Conservation (phyloP, 352 stramenopile species). For the Hyphochytrium catenoides region DNA sequence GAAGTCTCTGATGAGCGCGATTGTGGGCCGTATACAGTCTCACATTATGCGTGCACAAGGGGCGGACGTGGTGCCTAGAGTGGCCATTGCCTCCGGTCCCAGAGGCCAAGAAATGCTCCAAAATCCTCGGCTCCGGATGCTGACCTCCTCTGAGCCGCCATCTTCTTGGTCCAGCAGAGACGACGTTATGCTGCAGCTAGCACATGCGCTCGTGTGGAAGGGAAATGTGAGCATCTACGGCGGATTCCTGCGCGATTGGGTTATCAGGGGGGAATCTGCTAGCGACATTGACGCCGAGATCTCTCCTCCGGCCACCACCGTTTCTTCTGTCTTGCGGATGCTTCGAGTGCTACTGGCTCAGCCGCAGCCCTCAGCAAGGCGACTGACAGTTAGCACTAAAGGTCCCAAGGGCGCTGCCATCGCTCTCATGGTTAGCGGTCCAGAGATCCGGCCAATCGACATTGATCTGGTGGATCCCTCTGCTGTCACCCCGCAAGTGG, state of each 20-base stretch:
- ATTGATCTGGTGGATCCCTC: conserved; percentile 9
- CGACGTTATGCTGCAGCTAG: conserved; percentile 12
- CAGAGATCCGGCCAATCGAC: conserved; percentile 1
- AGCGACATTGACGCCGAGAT: conserved; percentile 12
- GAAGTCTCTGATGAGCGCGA: conserved; percentile 9
- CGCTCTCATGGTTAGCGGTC: conserved; percentile 1
- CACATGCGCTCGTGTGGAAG: conserved; percentile 9
- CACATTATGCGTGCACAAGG: conserved; percentile 6
- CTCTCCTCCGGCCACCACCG: conserved; percentile 6
- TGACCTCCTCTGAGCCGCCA: conserved; percentile 2
- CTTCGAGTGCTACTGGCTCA: conserved; percentile 1
- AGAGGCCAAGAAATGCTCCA: conserved; percentile 7
- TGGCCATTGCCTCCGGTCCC: conserved; percentile 2
- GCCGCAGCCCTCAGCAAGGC: too few relatives aligned
- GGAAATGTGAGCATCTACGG: conserved; percentile 6
- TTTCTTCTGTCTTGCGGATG: conserved; percentile 1
- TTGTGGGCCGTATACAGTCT: conserved; percentile 10
- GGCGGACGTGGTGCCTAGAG: conserved; percentile 3
- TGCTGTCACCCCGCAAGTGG: not conserved
- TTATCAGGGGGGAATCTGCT: conserved; percentile 8
- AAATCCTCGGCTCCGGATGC: conserved; percentile 5
- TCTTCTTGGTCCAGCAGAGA: conserved; percentile 7
- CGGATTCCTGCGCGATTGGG: conserved; percentile 12
- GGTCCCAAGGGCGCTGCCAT: conserved; percentile 7
- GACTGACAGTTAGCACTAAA: not conserved